Base-by-base conservation (phyloP, 2,329 filamentous ascomycete genomes). In the Clarireedia homoeocarpa region DNA sequence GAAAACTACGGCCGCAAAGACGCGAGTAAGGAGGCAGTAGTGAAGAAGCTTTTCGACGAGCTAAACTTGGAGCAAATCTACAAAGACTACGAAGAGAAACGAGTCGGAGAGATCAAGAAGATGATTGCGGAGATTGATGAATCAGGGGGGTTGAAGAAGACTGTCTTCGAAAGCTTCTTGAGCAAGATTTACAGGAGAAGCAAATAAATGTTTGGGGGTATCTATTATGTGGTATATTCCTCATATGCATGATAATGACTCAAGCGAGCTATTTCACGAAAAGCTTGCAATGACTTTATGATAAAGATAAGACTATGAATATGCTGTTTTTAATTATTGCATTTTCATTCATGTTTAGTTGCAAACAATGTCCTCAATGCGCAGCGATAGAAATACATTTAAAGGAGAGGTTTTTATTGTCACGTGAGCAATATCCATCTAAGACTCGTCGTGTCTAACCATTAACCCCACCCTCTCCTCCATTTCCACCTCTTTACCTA, bases 121-220 rank as follows among this genome's bases (percentile, higher is more conserved):
- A 81, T 86, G 77, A 96, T 99, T 67, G 80, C 78, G 23, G 75
- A 84, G 59, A 77, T 97, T 52, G 91, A 99, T 68, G 91, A 96
- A 80, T 85, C 80, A 60, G 82, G 88, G 62, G 94, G 94, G 15
- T 75, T 99, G 68, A 96, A 95, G 81, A 94, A 89, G 81, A 81
- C 79, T 58, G 82, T 97, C 42, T 96, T 97, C 65, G 87, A 95
- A 66, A 81, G 82, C 46, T 99, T 97, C 80, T 77, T 99, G 62
- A 78, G 79, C 73, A 99, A 99, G 82, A 97, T 99, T 70, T 97
- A 97, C 82, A 96, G 96, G 84, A 82, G 94, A 70, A 94, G 83
- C 81, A 97, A 96, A 76, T 97, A 88, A 71, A 73, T n/a, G 9
- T 36, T 20, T 39, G 6, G 7, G 17, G 10, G 4, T 14, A 27